phyloP scores from a whole-genome alignment of 2,329 filamentous ascomycete species.

The Beauveria sp. region DNA sequence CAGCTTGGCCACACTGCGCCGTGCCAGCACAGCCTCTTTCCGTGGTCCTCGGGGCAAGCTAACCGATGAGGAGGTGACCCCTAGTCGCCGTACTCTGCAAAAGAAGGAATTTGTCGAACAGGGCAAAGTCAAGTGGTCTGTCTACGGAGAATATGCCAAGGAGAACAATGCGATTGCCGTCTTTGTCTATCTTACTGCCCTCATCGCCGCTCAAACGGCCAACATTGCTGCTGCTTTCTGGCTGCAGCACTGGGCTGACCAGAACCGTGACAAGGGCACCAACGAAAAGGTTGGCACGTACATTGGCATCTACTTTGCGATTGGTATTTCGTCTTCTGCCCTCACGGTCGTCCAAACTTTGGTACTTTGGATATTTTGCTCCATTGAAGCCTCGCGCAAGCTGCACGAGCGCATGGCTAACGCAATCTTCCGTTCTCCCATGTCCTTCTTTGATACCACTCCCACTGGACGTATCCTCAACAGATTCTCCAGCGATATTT shows the following conservation, averaged over 20 bases:
- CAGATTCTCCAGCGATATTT: conserved; percentile 81
- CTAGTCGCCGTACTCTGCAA: conserved; percentile 76
- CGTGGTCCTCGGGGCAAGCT: conserved; percentile 77
- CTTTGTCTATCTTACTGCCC: conserved; percentile 64
- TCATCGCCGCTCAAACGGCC: conserved; percentile 73
- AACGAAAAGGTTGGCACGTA: conserved; percentile 82
- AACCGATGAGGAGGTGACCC: conserved; percentile 70
- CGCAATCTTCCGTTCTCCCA: conserved; percentile 93
- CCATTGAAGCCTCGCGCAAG: conserved; percentile 95
- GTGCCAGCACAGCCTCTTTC: conserved; percentile 89
- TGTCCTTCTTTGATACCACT: conserved; percentile 98
- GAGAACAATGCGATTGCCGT: conserved; percentile 87
- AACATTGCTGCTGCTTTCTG: conserved; percentile 82
- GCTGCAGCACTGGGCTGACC: conserved; percentile 88
- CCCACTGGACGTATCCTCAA: conserved; percentile 95
- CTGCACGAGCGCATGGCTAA: conserved; percentile 96
- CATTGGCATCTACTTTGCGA: conserved; percentile 90
- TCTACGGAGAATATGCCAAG: conserved; percentile 91
- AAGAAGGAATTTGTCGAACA: conserved; percentile 84
- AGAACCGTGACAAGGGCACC: conserved; percentile 57
- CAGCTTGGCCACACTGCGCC: conserved; percentile 74
- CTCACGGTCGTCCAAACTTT: conserved; percentile 88
- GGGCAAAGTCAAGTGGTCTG: conserved; percentile 93
- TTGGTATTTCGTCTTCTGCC: conserved; percentile 78
- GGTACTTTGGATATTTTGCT: conserved; percentile 98